phyloP scores from a whole-genome alignment of 371 early-diverging fungal genomes.

The Apophysomyces sp. region DNA sequence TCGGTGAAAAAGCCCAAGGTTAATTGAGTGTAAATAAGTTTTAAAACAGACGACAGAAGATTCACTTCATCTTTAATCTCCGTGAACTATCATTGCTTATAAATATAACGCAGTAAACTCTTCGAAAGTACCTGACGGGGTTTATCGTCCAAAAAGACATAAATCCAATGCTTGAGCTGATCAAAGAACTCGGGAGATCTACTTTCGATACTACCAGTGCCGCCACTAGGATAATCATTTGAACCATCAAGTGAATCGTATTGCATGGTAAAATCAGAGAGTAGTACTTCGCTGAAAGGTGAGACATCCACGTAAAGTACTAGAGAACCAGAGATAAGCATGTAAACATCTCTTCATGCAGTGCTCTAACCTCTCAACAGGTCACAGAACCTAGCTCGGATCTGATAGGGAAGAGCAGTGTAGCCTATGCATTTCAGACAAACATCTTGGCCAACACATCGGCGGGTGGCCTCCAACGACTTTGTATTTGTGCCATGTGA shows the following conservation, averaged over 20 bases:
- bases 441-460: slow-evolving; percentile 30
- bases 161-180: slow-evolving; percentile 25
- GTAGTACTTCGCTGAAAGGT: slow-evolving; percentile 21
- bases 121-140: slow-evolving; percentile 21
- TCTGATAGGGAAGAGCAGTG: slow-evolving; percentile 28
- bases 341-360: neutral
- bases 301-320: slow-evolving; percentile 27
- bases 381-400: slow-evolving; percentile 44
- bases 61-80: slow-evolving; percentile 21
- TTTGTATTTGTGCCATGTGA: slow-evolving; percentile 16
- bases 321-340: neutral
- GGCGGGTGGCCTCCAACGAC: slow-evolving; percentile 10
- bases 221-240: slow-evolving; percentile 26
- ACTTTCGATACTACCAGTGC: slow-evolving; percentile 14
- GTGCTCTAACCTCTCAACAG: slow-evolving; percentile 34
- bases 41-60: slow-evolving; percentile 32
- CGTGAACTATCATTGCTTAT: slow-evolving; percentile 13
- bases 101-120: neutral
- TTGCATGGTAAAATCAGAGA: slow-evolving; percentile 33
- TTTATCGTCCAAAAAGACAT: slow-evolving; percentile 24
- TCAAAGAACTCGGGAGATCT: slow-evolving; percentile 25
- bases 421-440: slow-evolving; percentile 41
- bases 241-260: slow-evolving; percentile 15
- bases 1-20: slow-evolving; percentile 37
- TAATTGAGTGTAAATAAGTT: slow-evolving; percentile 33